phyloP scores from a whole-genome alignment of 2,329 filamentous ascomycete genomes.

The Xylariaceae sp. region DNA sequence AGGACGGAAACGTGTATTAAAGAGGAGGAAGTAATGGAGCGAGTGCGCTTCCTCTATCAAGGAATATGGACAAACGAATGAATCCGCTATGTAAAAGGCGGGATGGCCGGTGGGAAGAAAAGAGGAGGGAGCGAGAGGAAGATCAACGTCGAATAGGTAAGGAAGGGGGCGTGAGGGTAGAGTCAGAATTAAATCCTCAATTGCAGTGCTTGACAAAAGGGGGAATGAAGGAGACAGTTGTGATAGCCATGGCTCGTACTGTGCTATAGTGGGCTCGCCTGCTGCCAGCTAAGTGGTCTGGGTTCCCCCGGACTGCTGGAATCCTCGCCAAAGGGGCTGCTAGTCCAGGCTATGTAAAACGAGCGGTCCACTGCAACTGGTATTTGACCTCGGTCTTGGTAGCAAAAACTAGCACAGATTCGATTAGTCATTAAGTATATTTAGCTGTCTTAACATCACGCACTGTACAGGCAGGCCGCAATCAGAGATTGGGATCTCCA shows the following conservation, averaged over 20 bases:
- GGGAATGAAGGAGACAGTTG: conserved; percentile 4
- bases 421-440: not conserved
- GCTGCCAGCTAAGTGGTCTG: not conserved
- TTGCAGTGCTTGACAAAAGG: conserved; percentile 10
- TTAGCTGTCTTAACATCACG: not conserved
- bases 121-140: conserved; percentile 22
- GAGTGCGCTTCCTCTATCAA: conserved; percentile 34
- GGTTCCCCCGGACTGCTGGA: not conserved
- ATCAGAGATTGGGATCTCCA: not conserved
- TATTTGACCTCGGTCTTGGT: not conserved
- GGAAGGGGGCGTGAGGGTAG: conserved; percentile 15
- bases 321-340: conserved; percentile 9
- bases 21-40: conserved; percentile 33
- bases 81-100: conserved; percentile 32
- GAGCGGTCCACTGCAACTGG: conserved; percentile 1
- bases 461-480: not conserved
- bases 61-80: conserved; percentile 37
- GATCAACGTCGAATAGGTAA: conserved; percentile 26
- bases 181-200: conserved; percentile 5
- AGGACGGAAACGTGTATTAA: conserved; percentile 29
- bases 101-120: conserved; percentile 22
- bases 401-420: not conserved
- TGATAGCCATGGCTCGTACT: not conserved
- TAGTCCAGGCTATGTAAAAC: not conserved
- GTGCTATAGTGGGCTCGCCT: conserved; percentile 2